These are phyloP conservation scores for Cyclotella choctawhatcheeana DNA, from an alignment of 108 stramenopile genomes.

Conservation along the genomic window DNA sequence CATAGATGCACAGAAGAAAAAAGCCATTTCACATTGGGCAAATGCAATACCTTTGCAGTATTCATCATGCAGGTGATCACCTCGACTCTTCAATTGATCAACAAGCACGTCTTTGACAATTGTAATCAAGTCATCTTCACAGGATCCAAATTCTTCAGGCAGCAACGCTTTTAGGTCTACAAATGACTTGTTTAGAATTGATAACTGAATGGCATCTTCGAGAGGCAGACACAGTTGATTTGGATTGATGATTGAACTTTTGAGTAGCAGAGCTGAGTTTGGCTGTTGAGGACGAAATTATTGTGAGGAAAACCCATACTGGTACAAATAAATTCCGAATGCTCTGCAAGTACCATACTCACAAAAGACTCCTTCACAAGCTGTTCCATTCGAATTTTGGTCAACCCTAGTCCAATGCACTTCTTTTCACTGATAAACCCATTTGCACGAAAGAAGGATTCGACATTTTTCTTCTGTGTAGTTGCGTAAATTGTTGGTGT, in stretches of 20 bases:
- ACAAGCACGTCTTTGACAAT: conserved; percentile 11
- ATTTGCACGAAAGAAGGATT: conserved; percentile 2
- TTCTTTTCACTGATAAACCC: background rate
- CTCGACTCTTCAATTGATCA: background rate
- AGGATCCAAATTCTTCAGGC: conserved; percentile 28
- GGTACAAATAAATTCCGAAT: background rate
- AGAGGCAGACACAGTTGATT: conserved; percentile 32
- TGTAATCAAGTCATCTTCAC: conserved; percentile 27
- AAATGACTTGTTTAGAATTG: conserved; percentile 26
- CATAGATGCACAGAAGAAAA: conserved; percentile 35
- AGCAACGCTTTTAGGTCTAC: conserved; percentile 37
- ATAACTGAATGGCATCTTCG: conserved; percentile 24
- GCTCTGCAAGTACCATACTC: background rate
- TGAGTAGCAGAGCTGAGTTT: conserved; percentile 9
- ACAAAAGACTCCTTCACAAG: conserved; percentile 45
- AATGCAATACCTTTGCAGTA: conserved; percentile 11
- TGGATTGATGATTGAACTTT: conserved; percentile 31
- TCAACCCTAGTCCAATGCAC: background rate
- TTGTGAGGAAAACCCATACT: background rate
- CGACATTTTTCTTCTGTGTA: conserved; percentile 7
- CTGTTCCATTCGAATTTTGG: background rate
- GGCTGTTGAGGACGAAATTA: conserved; percentile 9
- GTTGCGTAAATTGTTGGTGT: background rate
- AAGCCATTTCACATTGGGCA: conserved; percentile 15
- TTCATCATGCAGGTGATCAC: conserved; percentile 10